These are phyloP conservation scores for Erodium maritimum DNA, from an alignment of 345 rosid genomes.

Conservation along the genomic window DNA sequence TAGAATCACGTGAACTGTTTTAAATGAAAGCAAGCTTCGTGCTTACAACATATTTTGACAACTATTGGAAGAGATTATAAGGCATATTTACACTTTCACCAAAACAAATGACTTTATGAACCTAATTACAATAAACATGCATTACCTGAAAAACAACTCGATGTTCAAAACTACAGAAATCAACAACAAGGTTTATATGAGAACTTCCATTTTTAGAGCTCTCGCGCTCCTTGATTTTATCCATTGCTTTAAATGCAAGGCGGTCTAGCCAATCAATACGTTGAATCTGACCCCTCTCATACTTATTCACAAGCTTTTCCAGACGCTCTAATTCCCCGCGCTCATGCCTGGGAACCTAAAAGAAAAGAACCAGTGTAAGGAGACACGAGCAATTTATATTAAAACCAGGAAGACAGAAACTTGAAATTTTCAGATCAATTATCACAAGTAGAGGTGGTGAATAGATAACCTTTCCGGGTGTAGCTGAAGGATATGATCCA, in stretches of 20 bases:
- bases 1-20: no score
- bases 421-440: conserved; percentile 1
- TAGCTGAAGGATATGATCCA: conserved; percentile 71
- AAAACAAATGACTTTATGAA: neutral
- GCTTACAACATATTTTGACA: neutral
- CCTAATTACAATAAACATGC: neutral
- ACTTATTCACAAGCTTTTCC: conserved; percentile 85
- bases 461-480: conserved; percentile 88
- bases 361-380: conserved; percentile 1
- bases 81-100: neutral
- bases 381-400: neutral
- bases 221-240: conserved; percentile 70
- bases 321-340: conserved; percentile 90
- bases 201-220: conserved; percentile 62
- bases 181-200: conserved; percentile 60
- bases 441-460: conserved; percentile 1
- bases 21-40: neutral
- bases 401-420: neutral
- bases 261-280: conserved; percentile 85
- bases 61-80: neutral
- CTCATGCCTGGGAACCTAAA: conserved; percentile 80
- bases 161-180: conserved; percentile 89
- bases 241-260: conserved; percentile 74
- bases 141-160: conserved; percentile 91
- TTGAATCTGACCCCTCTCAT: conserved; percentile 84